Evolutionary conservation across 1,284 basidiomycete species (phyloP), one percentile per base, ranked within the genome.

Genomic region (Lentinula novae-zelandiae): DNA sequence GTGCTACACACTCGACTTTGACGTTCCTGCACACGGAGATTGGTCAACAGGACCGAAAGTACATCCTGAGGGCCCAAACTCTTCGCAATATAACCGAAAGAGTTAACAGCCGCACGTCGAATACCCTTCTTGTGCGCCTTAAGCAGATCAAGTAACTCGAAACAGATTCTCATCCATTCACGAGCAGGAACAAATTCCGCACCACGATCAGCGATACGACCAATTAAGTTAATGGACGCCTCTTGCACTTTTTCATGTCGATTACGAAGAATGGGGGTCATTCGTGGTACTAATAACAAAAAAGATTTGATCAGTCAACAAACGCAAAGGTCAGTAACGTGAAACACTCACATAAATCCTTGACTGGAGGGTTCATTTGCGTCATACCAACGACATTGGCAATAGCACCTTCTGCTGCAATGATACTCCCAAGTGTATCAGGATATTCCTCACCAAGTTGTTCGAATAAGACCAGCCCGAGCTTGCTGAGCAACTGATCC

Each of bases 121-220:
- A 99, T 99, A 40, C 93, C 96, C 78, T 98, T 98, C 81, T 99
- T 99, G 80, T 99, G 97, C 7, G 97, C 97, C 75, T 99, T 99
- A 69, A 99, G 83, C 48, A 99, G 81, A 71, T 99, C 97, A 54
- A 99, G 84, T 44, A 99, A 79, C 75, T 99, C 97, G 75, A 99
- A 99, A 73, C 97, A 99, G 74, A 99, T 99, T 70, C 97, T 90
- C 97, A 99, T 99, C 96, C 96, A 99, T 77, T 99, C 97, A 71
- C 96, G 87, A 22, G 97, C 96, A 33, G 95, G 95, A 0, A 99
- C 97, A 64, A 95, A 98, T 76, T 99, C 97, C 44, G 97, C 95
- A 63, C 97, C 97, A 73, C 97, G 94, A 87, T 99, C 97, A 62
- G 97, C 96, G 67, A 99, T 98, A 75, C 96, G 95, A 67, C 97